phyloP scores from a whole-genome alignment of 140 eudicot genomes.

The Anethum foeniculum region DNA sequence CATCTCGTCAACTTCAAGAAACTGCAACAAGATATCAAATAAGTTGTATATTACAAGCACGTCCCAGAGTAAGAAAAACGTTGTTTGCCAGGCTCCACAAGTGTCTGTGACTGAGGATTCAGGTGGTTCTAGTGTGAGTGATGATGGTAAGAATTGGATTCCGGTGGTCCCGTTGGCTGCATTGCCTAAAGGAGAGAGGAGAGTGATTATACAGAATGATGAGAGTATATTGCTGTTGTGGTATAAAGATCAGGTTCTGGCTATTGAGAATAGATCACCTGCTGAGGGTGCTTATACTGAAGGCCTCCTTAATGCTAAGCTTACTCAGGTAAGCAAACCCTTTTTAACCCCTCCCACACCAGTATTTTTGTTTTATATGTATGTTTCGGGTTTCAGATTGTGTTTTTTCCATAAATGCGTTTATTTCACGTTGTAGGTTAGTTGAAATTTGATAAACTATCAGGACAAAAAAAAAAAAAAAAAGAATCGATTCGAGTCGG shows the following conservation, averaged over 20 bases:
- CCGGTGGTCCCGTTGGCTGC: conserved; percentile 96
- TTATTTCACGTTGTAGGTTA: too few species aligned
- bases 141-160: conserved; percentile 55
- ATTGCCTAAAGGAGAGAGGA: conserved; percentile 85
- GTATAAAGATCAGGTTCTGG: conserved; percentile 75
- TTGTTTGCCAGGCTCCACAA: conserved; percentile 64
- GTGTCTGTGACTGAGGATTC: conserved; percentile 35
- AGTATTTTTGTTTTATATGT: too few species aligned
- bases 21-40: background rate
- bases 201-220: conserved; percentile 83
- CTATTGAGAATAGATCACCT: conserved; percentile 88
- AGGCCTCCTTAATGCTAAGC: conserved; percentile 86
- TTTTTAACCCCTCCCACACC: too few species aligned
- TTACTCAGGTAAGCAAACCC: conserved; percentile 57
- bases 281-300: conserved; percentile 96
- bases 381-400: background rate
- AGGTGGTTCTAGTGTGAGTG: conserved; percentile 12
- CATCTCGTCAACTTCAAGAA: background rate
- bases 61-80: background rate
- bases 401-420: background rate
- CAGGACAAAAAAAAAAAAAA: too few species aligned
- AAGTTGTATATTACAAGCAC: background rate
- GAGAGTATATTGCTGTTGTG: conserved; percentile 70
- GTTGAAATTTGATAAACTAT: too few species aligned
- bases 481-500: too few species aligned